These are phyloP conservation scores for Russula abietina DNA, from an alignment of 768 basidiomycete genomes.

Conservation along the genomic window DNA sequence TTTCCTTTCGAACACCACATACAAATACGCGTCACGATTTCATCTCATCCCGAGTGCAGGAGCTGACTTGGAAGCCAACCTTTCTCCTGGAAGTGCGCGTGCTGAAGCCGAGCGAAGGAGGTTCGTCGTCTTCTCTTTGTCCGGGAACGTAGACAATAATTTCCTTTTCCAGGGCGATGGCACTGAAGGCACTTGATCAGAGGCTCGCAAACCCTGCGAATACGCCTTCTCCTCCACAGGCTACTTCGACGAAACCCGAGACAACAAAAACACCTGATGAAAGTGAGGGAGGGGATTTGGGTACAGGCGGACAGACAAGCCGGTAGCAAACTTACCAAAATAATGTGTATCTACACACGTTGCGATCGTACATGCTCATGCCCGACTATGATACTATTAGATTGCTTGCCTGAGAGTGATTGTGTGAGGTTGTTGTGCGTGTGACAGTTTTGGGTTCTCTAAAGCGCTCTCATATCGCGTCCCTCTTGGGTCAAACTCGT, in stretches of 20 bases:
- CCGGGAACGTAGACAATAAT: background rate
- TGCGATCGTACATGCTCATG: background rate
- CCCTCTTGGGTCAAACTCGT: slow-evolving; percentile 1
- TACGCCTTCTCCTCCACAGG: slow-evolving; percentile 25
- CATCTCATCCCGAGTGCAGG: slow-evolving; percentile 64
- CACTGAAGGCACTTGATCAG: slow-evolving; percentile 94
- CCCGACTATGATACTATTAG: background rate
- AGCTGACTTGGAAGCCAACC: slow-evolving; percentile 69
- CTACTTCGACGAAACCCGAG: slow-evolving; percentile 13
- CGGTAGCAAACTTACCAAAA: slow-evolving; percentile 10
- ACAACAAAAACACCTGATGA: slow-evolving; percentile 16
- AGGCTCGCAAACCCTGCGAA: slow-evolving; percentile 56
- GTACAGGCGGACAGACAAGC: slow-evolving; percentile 5
- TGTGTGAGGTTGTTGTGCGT: background rate
- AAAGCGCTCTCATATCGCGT: background rate
- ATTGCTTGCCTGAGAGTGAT: background rate
- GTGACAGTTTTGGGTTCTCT: background rate
- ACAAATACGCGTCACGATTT: slow-evolving; percentile 59
- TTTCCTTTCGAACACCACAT: slow-evolving; percentile 58
- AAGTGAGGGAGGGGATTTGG: slow-evolving; percentile 16
- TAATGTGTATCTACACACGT: slow-evolving; percentile 14
- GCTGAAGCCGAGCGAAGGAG: slow-evolving; percentile 96
- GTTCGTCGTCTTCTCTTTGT: slow-evolving; percentile 39
- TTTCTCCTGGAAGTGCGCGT: slow-evolving; percentile 74
- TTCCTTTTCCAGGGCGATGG: slow-evolving; percentile 65